A percentile compares a stretch with the other conserved stretches of the same genome.
Conservation (phyloP, 257 asterid genomes). For the Craterostigma plantagineum region DNA sequence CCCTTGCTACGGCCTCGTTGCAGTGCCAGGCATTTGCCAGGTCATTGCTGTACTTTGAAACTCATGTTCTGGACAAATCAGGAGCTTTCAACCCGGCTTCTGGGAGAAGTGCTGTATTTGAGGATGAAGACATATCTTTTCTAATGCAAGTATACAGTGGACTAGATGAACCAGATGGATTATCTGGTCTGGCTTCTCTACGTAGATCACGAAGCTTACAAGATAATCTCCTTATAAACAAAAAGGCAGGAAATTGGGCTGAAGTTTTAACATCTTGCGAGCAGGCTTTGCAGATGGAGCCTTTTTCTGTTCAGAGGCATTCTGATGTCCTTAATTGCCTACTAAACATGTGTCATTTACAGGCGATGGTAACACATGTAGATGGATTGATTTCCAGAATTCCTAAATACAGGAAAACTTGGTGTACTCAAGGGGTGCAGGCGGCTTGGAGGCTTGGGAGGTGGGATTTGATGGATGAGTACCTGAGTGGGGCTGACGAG, state of each 20-base stretch:
- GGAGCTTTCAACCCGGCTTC: constrained; percentile 96
- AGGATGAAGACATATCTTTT: constrained; percentile 75
- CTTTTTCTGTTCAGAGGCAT: constrained; percentile 67
- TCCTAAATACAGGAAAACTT: constrained; percentile 62
- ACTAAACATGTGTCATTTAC: constrained; percentile 86
- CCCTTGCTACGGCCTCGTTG: constrained; percentile 89
- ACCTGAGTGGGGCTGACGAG: constrained; percentile 66
- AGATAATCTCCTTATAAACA: constrained; percentile 73
- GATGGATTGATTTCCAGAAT: constrained; percentile 78
- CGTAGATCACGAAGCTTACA: constrained; percentile 73
- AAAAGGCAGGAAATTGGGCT: constrained; percentile 97
- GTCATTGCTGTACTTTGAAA: constrained; percentile 80
- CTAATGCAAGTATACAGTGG: constrained; percentile 86
- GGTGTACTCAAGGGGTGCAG: constrained; percentile 99
- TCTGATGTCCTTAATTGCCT: constrained; percentile 93
- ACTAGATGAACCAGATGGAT: constrained; percentile 91
- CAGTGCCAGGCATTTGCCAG: constrained; percentile 97
- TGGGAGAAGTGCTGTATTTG: constrained; percentile 64
- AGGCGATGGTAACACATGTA: constrained; percentile 89
- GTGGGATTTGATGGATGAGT: constrained; percentile 98
- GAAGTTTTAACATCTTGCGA: constrained; percentile 91
- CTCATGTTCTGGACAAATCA: constrained; percentile 60
- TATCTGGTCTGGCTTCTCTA: constrained; percentile 82
- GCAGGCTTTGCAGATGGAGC: constrained; percentile 94
- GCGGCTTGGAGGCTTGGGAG: constrained; percentile 99